Evolutionary conservation across 306 rosid species (phyloP).

Genomic region (Dryas alaskensis): DNA sequence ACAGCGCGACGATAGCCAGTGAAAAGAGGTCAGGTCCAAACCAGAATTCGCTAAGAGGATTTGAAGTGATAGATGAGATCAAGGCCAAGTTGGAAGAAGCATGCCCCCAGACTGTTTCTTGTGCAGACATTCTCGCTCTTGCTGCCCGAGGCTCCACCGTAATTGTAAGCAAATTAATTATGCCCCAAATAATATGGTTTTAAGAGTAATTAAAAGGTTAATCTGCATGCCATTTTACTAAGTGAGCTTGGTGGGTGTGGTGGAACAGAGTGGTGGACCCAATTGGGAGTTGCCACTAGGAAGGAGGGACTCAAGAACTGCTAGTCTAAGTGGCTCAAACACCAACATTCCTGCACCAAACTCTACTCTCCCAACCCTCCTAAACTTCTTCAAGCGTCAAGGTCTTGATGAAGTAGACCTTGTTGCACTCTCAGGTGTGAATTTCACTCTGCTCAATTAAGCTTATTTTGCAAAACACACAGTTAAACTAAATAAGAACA

Average conservation of each 20-base stretch:
- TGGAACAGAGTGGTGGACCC: constrained; percentile 84
- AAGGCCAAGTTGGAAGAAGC: constrained; percentile 67
- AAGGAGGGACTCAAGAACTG: constrained; percentile 70
- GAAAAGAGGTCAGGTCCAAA: constrained; percentile 72
- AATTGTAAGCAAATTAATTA: constrained; percentile 40
- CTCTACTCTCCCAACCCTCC: constrained; percentile 51
- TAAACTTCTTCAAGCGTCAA: constrained; percentile 62
- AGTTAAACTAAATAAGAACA: no score
- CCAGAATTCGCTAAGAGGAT: constrained; percentile 71
- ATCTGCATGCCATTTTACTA: neutral
- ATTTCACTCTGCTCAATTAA: neutral
- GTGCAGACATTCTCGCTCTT: constrained; percentile 83
- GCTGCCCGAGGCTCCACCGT: constrained; percentile 77
- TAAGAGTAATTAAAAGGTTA: no score
- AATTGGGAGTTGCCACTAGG: constrained; percentile 81
- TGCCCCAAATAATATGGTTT: neutral
- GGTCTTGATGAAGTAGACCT: constrained; percentile 81
- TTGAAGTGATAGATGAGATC: constrained; percentile 72
- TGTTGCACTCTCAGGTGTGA: constrained; percentile 73
- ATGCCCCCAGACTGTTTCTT: constrained; percentile 72
- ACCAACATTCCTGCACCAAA: constrained; percentile 71
- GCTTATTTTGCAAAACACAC: no score
- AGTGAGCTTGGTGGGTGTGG: neutral
- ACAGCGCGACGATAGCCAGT: constrained; percentile 43
- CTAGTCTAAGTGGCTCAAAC: constrained; percentile 64